Conservation (phyloP, 225 moss, liverwort and hornwort species). For the Bryoerythrophyllum caledonicum region DNA sequence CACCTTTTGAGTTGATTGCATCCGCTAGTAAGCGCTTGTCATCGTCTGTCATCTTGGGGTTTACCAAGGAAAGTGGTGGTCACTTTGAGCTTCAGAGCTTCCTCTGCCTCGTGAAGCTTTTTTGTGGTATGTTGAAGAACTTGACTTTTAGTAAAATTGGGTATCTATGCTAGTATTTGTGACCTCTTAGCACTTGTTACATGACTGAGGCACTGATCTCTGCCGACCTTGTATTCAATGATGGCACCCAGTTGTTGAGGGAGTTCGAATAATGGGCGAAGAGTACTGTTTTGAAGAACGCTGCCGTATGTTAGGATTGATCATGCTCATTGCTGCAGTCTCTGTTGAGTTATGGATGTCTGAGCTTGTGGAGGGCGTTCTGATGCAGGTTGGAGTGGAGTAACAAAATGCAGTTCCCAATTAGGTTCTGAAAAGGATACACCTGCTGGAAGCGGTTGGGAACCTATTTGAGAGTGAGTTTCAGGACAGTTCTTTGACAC, state of each 20-base stretch:
- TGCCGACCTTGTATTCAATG: too few relatives aligned
- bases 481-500: background rate
- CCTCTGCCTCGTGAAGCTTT: too few relatives aligned
- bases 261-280: too few relatives aligned
- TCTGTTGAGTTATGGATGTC: background rate
- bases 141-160: background rate
- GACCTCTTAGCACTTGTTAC: background rate
- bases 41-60: background rate
- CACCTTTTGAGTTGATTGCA: background rate
- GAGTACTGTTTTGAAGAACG: too few relatives aligned
- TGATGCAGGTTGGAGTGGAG: conserved; percentile 9
- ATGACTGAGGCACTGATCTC: background rate
- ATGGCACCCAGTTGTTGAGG: background rate
- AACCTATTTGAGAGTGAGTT: background rate
- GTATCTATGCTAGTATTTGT: background rate
- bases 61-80: background rate
- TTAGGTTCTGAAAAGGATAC: too few relatives aligned
- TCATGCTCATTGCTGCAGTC: background rate
- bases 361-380: background rate
- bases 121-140: too few relatives aligned
- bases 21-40: background rate
- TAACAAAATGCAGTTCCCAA: too few relatives aligned
- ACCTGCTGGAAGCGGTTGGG: too few relatives aligned
- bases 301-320: conserved; percentile 5
- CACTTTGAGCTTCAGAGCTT: too few relatives aligned